Percentiles rank a stretch among this genome's conserved stretches.
phyloP scores from a whole-genome alignment of 805 yeast species.

The Sugiyamaella valdiviana region DNA sequence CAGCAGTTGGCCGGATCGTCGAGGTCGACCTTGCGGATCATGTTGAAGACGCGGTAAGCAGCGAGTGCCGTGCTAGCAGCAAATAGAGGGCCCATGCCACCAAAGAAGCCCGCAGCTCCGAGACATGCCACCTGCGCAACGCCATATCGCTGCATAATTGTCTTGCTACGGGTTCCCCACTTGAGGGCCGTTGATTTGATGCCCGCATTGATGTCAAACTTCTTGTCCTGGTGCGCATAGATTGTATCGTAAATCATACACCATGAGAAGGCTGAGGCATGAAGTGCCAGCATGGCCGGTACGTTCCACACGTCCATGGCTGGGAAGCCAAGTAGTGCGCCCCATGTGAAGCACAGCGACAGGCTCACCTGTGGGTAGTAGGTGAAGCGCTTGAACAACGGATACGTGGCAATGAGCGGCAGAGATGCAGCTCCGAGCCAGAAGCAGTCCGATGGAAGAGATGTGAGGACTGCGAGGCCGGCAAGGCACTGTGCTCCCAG shows the following conservation, averaged over 20 bases:
- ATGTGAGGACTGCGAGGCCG: slow-evolving; percentile 65
- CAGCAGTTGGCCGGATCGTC: slow-evolving; percentile 80
- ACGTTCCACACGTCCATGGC: slow-evolving; percentile 85
- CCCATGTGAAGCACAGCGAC: slow-evolving; percentile 88
- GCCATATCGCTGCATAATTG: slow-evolving; percentile 57
- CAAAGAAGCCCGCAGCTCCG: slow-evolving; percentile 61
- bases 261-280: slow-evolving; percentile 77
- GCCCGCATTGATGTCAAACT: slow-evolving; percentile 82
- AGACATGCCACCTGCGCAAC: slow-evolving; percentile 61
- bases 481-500: slow-evolving; percentile 66
- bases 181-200: slow-evolving; percentile 92
- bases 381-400: slow-evolving; percentile 89
- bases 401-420: slow-evolving; percentile 77
- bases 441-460: slow-evolving; percentile 78
- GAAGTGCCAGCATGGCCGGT: slow-evolving; percentile 72
- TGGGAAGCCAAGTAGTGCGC: slow-evolving; percentile 87
- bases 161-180: slow-evolving; percentile 80
- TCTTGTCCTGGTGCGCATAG: slow-evolving; percentile 96
- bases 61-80: slow-evolving; percentile 58
- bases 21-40: slow-evolving; percentile 69
- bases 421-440: slow-evolving; percentile 74
- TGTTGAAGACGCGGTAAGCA: slow-evolving; percentile 57
- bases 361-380: slow-evolving; percentile 88
- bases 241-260: slow-evolving; percentile 93
- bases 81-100: slow-evolving; percentile 85